phyloP scores from a whole-genome alignment of 2,329 filamentous ascomycete genomes.

The Aspergillus sojae region DNA sequence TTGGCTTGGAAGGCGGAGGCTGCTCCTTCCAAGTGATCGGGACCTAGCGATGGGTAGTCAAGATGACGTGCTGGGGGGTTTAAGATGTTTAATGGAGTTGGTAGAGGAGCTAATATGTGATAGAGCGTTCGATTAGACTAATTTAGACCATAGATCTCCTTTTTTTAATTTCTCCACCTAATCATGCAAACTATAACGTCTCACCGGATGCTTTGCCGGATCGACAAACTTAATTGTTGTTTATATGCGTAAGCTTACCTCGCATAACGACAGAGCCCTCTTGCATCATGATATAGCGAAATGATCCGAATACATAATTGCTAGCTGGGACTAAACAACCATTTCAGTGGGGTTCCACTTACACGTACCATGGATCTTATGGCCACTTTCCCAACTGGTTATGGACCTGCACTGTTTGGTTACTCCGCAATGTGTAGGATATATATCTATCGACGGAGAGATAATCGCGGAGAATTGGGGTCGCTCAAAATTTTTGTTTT shows the following conservation, averaged over 20 bases:
- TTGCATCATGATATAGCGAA: too few species aligned
- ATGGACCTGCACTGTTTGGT: too few species aligned
- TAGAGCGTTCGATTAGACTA: background rate
- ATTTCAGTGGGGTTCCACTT: background rate
- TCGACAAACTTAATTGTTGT: background rate
- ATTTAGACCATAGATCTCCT: background rate
- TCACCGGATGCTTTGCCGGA: background rate
- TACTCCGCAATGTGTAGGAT: too few species aligned
- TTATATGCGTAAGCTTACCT: too few species aligned
- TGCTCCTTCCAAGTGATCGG: background rate
- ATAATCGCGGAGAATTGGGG: too few species aligned
- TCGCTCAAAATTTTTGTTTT: too few species aligned
- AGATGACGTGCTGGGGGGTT: background rate
- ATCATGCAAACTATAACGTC: background rate
- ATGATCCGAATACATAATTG: too few species aligned
- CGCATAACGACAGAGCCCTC: too few species aligned
- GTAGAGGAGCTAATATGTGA: background rate
- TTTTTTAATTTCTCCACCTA: background rate
- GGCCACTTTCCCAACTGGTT: background rate
- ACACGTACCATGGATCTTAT: background rate
- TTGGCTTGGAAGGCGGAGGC: conserved; percentile 39
- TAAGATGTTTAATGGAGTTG: background rate
- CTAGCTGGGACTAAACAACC: background rate
- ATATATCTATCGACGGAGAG: too few species aligned
- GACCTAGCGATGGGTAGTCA: background rate